Percentiles rank a stretch among this genome's conserved stretches.
These are phyloP conservation scores for Lasiosphaeris hirsuta DNA, from an alignment of 495 filamentous ascomycete genomes.

Conservation along the genomic window DNA sequence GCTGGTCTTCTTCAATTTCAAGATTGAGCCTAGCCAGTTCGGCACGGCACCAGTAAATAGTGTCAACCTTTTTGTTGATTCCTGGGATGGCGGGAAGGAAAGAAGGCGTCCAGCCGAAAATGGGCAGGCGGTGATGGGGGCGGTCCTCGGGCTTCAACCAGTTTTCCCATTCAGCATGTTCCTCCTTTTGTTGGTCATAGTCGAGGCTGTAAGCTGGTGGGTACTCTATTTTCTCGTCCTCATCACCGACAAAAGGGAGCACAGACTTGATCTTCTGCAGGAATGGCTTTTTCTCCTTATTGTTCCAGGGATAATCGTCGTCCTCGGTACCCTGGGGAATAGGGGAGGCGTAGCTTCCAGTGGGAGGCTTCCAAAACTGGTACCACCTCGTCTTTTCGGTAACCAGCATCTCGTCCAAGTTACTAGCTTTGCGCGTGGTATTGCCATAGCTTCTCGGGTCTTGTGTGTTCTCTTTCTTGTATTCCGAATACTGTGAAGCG, in stretches of 20 bases:
- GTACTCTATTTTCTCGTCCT: constrained; percentile 55
- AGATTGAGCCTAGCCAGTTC: constrained; percentile 86
- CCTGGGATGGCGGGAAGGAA: constrained; percentile 80
- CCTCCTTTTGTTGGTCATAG: constrained; percentile 58
- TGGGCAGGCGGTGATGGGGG: constrained; percentile 78
- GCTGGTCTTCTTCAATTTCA: constrained; percentile 91
- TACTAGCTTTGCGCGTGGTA: constrained; percentile 42
- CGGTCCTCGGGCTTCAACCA: constrained; percentile 79
- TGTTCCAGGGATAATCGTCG: constrained; percentile 39
- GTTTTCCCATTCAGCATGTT: constrained; percentile 77
- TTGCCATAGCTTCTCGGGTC: constrained; percentile 36
- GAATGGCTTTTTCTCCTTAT: constrained; percentile 40
- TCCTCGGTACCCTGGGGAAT: constrained; percentile 47
- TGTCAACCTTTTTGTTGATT: constrained; percentile 88
- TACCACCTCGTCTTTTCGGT: constrained; percentile 45
- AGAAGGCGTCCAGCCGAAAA: constrained; percentile 63
- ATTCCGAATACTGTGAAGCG: constrained; percentile 32
- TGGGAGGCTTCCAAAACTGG: constrained; percentile 54
- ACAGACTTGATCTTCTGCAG: constrained; percentile 42
- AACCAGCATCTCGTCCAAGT: constrained; percentile 42
- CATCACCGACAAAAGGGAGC: constrained; percentile 37
- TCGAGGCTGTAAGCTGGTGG: constrained; percentile 66
- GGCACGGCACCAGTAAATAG: constrained; percentile 84
- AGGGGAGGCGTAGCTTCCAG: constrained; percentile 51
- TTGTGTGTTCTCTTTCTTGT: constrained; percentile 25